A percentile compares a stretch with the other conserved stretches of the same genome.
phyloP scores from a whole-genome alignment of 345 rosid species.

The Sonneratia caseolaris region DNA sequence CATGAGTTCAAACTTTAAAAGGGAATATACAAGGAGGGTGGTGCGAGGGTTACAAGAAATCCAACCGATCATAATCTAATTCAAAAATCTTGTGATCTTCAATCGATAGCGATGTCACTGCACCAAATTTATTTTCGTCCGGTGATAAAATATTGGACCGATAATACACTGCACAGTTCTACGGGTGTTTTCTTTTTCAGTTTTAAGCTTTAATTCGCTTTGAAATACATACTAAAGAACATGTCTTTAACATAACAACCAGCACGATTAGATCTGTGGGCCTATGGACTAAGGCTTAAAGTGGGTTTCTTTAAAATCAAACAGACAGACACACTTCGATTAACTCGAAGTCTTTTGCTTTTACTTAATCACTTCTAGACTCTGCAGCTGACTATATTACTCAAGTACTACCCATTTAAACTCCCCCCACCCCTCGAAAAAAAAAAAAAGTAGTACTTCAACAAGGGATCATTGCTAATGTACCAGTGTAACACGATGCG shows the following conservation, averaged over 20 bases:
- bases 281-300: conserved; percentile 1
- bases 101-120: too few relatives aligned
- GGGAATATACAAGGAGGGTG: too few relatives aligned
- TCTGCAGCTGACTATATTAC: background rate
- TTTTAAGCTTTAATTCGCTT: conserved; percentile 9
- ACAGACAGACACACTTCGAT: background rate
- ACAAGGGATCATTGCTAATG: background rate
- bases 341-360: background rate
- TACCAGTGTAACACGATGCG: background rate
- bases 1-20: too few relatives aligned
- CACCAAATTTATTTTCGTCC: background rate
- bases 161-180: background rate
- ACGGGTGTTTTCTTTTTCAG: background rate
- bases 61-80: too few relatives aligned
- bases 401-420: too few relatives aligned
- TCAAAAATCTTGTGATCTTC: too few relatives aligned
- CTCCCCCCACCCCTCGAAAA: background rate
- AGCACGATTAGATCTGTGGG: conserved; percentile 14
- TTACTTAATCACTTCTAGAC: background rate
- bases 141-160: background rate
- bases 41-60: too few relatives aligned
- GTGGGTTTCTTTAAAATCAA: background rate
- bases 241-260: conserved; percentile 12
- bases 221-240: conserved; percentile 6
- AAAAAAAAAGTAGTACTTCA: background rate